Base-by-base conservation (phyloP, 345 rosid species). In the Lumnitzera racemosa region DNA sequence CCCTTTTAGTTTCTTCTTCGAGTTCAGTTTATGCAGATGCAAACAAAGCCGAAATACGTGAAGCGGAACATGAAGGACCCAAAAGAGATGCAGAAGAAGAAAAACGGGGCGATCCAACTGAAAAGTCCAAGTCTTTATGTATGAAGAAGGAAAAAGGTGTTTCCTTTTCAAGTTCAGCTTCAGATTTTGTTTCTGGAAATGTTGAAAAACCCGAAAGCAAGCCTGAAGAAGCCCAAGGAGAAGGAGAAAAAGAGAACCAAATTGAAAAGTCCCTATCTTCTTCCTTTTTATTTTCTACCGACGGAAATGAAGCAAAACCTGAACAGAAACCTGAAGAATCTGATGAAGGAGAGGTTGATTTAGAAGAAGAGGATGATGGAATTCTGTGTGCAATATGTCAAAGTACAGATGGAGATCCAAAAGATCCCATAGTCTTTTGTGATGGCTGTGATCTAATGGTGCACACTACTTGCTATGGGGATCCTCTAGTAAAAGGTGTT, bases 381-480 rank as follows among this genome's bases (percentile, higher is more conserved):
- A 83, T 90, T 54, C 25, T 86, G 68, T 94, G 99, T 70, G 86
- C 78, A 46, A 67, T 94, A 11, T 94, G 99, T 70, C 82, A 78
- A 68, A 94, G 99, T 72, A 88, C 97, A 16, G 99, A 90, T 31
- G 99, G 97, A 29, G 97, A 94, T 2, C 91, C 96, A 14, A 61
- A 70, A 17, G 96, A 94, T 69, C 97, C 99, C 12, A 90, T 94
- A 1, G 99, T 94, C 55, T 87, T 94, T 58, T 94, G 99, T 51
- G 97, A 94, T 55, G 99, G 97, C 5, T 94, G 99, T 63, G 95
- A 87, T 58, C 73, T 94, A 58, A 94, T 89, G 99, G 99, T 86
- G 13, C 97, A 94, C 72, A 62, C 86, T 47, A 80, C 86, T 12
- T 94, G 99, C 72, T 90, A 94, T 51, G 97, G 99, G 11, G 76